phyloP scores from a whole-genome alignment of 75 land plant genomes.

The Pseudotsuga menziesii region DNA sequence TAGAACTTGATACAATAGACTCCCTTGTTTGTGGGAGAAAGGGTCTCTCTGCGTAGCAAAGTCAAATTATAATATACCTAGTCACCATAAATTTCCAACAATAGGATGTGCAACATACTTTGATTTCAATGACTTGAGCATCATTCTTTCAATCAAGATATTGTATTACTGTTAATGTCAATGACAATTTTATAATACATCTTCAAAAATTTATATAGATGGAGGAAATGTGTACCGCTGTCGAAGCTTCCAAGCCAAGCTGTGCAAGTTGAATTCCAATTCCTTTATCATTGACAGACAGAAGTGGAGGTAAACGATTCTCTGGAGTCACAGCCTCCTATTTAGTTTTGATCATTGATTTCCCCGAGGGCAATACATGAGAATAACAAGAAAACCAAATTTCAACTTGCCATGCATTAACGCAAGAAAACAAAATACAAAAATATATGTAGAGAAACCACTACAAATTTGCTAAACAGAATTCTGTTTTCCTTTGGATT shows the following conservation, averaged over 20 bases:
- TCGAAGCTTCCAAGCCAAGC: no score
- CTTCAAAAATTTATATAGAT: no score
- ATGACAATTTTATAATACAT: not conserved
- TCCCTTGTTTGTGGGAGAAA: no score
- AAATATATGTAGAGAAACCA: not conserved
- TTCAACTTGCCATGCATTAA: slow-evolving; percentile 5
- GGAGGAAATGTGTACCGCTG: no score
- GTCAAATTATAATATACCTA: not conserved
- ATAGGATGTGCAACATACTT: not conserved
- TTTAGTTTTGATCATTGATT: no score
- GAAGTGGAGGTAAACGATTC: no score
- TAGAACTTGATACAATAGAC: no score
- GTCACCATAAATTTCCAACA: not conserved
- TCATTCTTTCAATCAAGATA: not conserved
- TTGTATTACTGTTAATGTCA: not conserved
- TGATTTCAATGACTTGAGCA: not conserved
- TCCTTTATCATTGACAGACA: not conserved
- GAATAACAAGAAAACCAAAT: not conserved
- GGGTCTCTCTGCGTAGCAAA: not conserved
- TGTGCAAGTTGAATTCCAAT: slow-evolving; percentile 21
- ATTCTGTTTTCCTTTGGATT: not conserved
- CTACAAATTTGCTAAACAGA: not conserved
- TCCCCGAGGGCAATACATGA: slow-evolving; percentile 25
- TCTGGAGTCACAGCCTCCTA: no score
- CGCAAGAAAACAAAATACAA: not conserved